These are phyloP conservation scores for Crassisporium funariophilum DNA, from an alignment of 768 basidiomycete genomes.

Conservation along the genomic window DNA sequence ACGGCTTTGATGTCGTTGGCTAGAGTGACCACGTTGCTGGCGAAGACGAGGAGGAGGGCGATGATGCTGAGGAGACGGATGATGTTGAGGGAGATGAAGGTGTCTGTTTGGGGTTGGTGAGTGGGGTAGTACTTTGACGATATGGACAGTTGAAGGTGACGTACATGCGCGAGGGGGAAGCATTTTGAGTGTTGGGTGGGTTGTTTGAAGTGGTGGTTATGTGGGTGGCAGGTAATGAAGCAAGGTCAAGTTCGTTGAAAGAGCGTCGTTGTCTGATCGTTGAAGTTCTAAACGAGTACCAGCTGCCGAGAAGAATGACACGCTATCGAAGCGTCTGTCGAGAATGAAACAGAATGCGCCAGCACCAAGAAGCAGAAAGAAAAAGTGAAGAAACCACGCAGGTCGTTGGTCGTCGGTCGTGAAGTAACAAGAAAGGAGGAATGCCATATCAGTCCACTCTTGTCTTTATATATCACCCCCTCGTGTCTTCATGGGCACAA, in stretches of 20 bases:
- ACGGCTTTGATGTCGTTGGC: slow-evolving; percentile 77
- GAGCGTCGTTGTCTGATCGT: too few relatives aligned
- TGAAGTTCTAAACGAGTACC: too few relatives aligned
- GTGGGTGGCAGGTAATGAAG: not conserved
- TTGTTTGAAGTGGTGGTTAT: not conserved
- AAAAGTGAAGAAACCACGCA: too few relatives aligned
- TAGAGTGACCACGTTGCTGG: slow-evolving; percentile 75
- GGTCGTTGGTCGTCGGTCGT: too few relatives aligned
- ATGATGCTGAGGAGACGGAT: slow-evolving; percentile 81
- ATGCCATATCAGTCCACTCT: too few relatives aligned
- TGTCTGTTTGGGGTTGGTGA: slow-evolving; percentile 33
- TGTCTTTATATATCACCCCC: too few relatives aligned
- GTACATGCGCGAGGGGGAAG: slow-evolving; percentile 41
- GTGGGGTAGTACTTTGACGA: not conserved
- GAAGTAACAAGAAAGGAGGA: too few relatives aligned
- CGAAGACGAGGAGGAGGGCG: slow-evolving; percentile 75
- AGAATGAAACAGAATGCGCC: too few relatives aligned
- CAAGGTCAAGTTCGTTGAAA: not conserved
- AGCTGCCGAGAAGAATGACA: too few relatives aligned
- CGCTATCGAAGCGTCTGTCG: too few relatives aligned
- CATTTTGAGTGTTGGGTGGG: slow-evolving; percentile 20
- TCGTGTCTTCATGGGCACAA: too few relatives aligned
- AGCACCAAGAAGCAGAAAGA: too few relatives aligned
- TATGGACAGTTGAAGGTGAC: slow-evolving; percentile 15
- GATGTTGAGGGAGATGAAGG: slow-evolving; percentile 79